A percentile compares a stretch with the other conserved stretches of the same genome.
phyloP scores from a whole-genome alignment of 495 filamentous ascomycete species.

The Penicillium mononematosum region DNA sequence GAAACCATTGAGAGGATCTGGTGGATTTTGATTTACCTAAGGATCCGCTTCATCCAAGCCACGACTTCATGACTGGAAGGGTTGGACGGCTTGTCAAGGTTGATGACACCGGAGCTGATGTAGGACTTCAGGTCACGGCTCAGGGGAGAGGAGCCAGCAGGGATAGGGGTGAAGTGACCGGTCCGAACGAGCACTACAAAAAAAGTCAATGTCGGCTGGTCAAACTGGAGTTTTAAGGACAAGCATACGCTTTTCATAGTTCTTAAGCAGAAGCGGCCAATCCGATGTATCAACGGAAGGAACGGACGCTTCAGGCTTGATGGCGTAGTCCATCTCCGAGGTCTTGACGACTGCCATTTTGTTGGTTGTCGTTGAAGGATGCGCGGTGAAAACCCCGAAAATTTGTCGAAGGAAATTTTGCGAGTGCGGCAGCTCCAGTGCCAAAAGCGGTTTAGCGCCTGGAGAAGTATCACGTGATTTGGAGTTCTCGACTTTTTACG shows the following conservation, averaged over 20 bases:
- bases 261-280: constrained; percentile 90
- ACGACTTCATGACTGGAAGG: constrained; percentile 98
- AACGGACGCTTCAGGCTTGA: constrained; percentile 78
- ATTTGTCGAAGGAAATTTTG: constrained; percentile 38
- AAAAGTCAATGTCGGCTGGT: constrained; percentile 24
- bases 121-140: constrained; percentile 94
- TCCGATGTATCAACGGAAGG: constrained; percentile 72
- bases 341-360: constrained; percentile 60
- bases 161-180: constrained; percentile 91
- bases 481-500: constrained; percentile 4
- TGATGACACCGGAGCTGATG: constrained; percentile 94
- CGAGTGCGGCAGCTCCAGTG: constrained; percentile 38
- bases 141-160: constrained; percentile 77
- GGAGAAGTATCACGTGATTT: constrained; percentile 16
- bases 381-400: constrained; percentile 29
- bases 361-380: constrained; percentile 28
- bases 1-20: neutral
- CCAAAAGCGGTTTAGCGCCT: constrained; percentile 31
- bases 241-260: constrained; percentile 74
- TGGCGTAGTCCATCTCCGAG: constrained; percentile 68
- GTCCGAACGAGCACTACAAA: constrained; percentile 75
- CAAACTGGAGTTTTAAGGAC: constrained; percentile 18
- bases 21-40: constrained; percentile 58
- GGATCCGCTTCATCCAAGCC: constrained; percentile 95
- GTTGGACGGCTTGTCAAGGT: constrained; percentile 97